These are phyloP conservation scores for Lactarius hatsudake DNA, from an alignment of 768 basidiomycete genomes.

Conservation along the genomic window DNA sequence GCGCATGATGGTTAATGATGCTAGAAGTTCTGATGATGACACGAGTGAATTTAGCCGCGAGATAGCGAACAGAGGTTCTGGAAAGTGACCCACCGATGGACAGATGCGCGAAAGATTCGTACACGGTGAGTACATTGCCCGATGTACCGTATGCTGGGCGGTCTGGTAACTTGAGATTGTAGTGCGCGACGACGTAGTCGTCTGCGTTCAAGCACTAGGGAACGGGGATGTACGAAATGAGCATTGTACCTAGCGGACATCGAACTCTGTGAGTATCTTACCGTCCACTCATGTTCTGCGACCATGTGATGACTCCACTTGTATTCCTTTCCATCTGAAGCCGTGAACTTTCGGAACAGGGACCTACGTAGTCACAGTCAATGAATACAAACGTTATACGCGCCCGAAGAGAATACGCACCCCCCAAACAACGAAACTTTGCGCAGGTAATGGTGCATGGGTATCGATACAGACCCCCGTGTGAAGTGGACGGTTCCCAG, in stretches of 20 bases:
- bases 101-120: constrained; percentile 52
- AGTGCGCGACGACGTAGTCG: constrained; percentile 60
- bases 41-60: not conserved
- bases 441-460: constrained; percentile 62
- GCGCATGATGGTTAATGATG: constrained; percentile 28
- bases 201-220: constrained; percentile 55
- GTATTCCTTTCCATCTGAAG: constrained; percentile 68
- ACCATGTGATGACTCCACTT: constrained; percentile 58
- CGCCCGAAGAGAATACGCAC: constrained; percentile 40
- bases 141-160: constrained; percentile 57
- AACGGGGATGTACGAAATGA: constrained; percentile 9
- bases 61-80: not conserved
- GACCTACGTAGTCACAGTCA: constrained; percentile 44
- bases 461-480: constrained; percentile 43
- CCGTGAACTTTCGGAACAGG: constrained; percentile 63
- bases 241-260: constrained; percentile 9
- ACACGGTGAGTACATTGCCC: constrained; percentile 60
- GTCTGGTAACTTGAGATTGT: constrained; percentile 54
- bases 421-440: constrained; percentile 64
- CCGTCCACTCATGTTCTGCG: constrained; percentile 71
- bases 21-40: constrained; percentile 23
- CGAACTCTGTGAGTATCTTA: constrained; percentile 37
- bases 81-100: constrained; percentile 46
- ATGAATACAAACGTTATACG: constrained; percentile 4
- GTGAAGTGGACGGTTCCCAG: constrained; percentile 60